Evolutionary conservation across 306 rosid genomes (phyloP), one percentile per base, ranked within the genome.

Genomic region (Ammopiptanthus mongolicus): DNA sequence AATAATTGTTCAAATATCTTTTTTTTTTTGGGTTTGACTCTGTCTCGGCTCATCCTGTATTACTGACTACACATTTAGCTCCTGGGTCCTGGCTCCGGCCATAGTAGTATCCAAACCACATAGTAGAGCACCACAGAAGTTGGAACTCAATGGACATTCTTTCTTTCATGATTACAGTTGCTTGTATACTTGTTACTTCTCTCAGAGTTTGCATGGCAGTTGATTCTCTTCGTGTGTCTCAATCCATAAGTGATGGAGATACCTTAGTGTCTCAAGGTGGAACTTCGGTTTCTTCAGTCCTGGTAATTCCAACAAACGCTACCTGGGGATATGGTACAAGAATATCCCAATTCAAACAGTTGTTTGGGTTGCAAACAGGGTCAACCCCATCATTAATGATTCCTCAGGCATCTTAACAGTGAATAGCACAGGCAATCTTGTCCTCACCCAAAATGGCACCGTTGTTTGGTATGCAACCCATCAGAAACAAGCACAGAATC

Each of bases 241-340:
- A 52, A 6, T 15, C 19, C 50, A 34, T 53, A 0, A 3, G 4
- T 3, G 9, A 33, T 61, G 25, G 44, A 5, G 15, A 1, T 14
- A 62, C 68, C n/a, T 5, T 62, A 15, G 68, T 31, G 6, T 59
- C 65, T 42, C 17, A 25, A 59, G 11, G 11, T 28, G 65, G 42
- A 59, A 59, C 18, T 47, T 62, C 7, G 68, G 68, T n/a, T 62
- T 62, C 68, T 62, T 62, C 68, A 62, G 47, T 2, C 68, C 47
- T 5, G 68, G 47, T 1, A 62, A 5, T 1, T 31, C 44, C 46
- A 34, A 17, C 12, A 31, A 31, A 31, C 42, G 47, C 4, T 62
- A 33, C 47, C 6, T 62, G 1, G 68, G 68, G 2, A 62, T 34
- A 3, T 34, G 47, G 47, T 62, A 62, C 44, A 62, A 62, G 68